Evolutionary conservation across 495 filamentous ascomycete genomes (phyloP).

Genomic region (Aspergillus biplanus): DNA sequence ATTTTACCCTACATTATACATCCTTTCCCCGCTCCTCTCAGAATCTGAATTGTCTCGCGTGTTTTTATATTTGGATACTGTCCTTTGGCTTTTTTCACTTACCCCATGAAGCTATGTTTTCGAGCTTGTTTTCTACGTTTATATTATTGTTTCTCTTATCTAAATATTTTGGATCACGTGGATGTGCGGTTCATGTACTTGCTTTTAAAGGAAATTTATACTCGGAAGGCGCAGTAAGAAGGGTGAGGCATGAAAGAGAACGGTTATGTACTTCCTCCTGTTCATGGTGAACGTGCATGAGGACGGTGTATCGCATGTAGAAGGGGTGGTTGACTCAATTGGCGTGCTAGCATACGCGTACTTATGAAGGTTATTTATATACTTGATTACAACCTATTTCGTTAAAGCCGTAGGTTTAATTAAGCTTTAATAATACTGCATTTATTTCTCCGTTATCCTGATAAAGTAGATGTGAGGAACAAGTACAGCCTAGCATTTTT

Average conservation of each 20-base stretch:
- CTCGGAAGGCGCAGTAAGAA: neutral
- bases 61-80: neutral
- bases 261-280: neutral
- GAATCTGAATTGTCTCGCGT: neutral
- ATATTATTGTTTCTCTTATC: neutral
- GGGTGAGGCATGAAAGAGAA: neutral
- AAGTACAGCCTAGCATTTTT: too few relatives aligned
- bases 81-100: too few relatives aligned
- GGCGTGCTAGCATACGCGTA: neutral
- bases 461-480: too few relatives aligned
- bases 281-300: conserved; percentile 9
- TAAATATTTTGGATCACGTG: neutral
- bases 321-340: neutral
- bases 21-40: neutral
- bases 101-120: too few relatives aligned
- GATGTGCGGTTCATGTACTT: neutral
- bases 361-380: neutral
- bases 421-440: too few relatives aligned
- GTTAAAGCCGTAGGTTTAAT: too few relatives aligned
- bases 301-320: conserved; percentile 13
- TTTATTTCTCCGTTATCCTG: too few relatives aligned
- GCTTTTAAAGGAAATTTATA: conserved; percentile 1
- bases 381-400: neutral
- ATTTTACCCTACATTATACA: neutral
- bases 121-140: neutral